Evolutionary conservation across 2,329 filamentous ascomycete genomes (phyloP).

Genomic region (Neonectria sp.): DNA sequence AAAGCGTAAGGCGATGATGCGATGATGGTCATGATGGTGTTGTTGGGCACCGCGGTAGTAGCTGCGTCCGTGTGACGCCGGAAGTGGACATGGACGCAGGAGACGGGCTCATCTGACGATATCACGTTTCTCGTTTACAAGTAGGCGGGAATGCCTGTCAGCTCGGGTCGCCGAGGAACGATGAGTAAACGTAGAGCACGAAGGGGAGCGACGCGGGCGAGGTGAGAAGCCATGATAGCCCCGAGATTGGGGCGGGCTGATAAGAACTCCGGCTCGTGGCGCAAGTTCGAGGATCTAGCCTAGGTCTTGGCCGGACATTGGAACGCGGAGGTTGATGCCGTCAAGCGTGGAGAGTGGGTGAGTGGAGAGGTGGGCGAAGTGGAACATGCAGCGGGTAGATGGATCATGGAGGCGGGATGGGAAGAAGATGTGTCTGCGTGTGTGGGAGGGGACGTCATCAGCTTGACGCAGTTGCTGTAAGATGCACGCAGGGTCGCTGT

Average conservation of each 20-base stretch:
- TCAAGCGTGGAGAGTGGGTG: not conserved
- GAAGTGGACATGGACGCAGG: constrained; percentile 5
- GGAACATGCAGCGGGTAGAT: constrained; percentile 16
- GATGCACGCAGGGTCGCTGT: not conserved
- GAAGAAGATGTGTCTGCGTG: not conserved
- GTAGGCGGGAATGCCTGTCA: constrained; percentile 1
- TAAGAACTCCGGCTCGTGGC: not conserved
- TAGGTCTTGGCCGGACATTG: not conserved
- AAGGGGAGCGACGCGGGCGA: not conserved
- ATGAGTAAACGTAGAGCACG: constrained; percentile 2
- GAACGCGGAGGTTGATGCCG: not conserved
- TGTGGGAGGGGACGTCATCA: not conserved
- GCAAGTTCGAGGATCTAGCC: not conserved
- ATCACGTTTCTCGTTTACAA: constrained; percentile 6
- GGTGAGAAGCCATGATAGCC: constrained; percentile 2
- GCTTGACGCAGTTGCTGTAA: not conserved
- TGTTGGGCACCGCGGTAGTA: not conserved
- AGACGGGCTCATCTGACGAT: constrained; percentile 21
- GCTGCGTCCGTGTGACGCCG: constrained; percentile 15
- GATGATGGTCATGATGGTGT: constrained; percentile 16
- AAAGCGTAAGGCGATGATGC: constrained; percentile 21
- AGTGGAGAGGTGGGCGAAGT: not conserved
- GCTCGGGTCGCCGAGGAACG: constrained; percentile 4
- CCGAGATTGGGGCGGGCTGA: not conserved
- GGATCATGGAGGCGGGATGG: not conserved